A percentile compares a stretch with the other conserved stretches of the same genome.
Conservation (phyloP, 75 land plant species). For the Larix kaempferi region DNA sequence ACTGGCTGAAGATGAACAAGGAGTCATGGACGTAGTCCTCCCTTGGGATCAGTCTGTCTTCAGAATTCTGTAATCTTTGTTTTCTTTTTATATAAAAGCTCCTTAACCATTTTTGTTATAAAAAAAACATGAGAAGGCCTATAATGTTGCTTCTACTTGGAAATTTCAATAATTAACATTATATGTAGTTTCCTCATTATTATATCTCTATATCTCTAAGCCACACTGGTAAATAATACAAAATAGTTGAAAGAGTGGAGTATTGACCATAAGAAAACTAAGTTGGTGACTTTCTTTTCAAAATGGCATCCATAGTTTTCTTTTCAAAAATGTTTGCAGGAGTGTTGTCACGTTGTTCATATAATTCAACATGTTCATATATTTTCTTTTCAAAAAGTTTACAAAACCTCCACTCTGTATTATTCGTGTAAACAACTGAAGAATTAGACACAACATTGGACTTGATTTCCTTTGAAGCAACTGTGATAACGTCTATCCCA, state of each 20-base stretch:
- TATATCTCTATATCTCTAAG: constrained; percentile 60
- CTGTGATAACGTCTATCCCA: constrained; percentile 72
- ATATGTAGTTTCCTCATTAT: constrained; percentile 12
- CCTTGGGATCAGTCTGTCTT: too few species aligned
- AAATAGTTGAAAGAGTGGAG: constrained; percentile 32
- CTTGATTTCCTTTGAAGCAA: constrained; percentile 75
- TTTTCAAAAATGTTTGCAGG: constrained; percentile 77
- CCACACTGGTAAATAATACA: constrained; percentile 66
- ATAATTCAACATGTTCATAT: constrained; percentile 34
- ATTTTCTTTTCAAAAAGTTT: constrained; percentile 61
- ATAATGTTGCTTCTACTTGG: too few species aligned
- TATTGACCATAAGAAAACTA: constrained; percentile 64
- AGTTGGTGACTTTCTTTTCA: constrained; percentile 56
- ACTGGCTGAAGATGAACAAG: too few species aligned
- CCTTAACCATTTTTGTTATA: too few species aligned
- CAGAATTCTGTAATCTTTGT: too few species aligned
- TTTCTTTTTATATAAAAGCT: too few species aligned
- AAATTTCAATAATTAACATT: too few species aligned
- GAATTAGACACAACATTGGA: constrained; percentile 65
- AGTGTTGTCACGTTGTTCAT: constrained; percentile 54
- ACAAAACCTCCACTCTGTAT: constrained; percentile 75
- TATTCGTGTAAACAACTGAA: constrained; percentile 19
- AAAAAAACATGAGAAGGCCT: too few species aligned
- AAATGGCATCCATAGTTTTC: constrained; percentile 59
- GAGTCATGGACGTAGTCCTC: too few species aligned